These are phyloP conservation scores for Theobroma cacao DNA, from an alignment of 345 rosid species.

Conservation along the genomic window DNA sequence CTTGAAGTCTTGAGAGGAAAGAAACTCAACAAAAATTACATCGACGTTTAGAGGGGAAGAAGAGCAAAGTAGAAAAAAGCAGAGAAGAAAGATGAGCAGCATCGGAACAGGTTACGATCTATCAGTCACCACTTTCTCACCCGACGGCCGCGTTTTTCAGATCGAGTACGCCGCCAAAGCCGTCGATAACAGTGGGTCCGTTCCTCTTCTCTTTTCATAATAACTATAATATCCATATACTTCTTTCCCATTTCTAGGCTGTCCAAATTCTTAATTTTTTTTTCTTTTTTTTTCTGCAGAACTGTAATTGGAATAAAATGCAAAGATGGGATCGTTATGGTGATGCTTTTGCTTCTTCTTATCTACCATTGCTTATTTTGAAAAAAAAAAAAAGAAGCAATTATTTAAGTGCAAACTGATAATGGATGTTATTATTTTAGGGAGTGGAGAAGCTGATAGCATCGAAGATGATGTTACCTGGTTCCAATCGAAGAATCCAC, in stretches of 20 bases:
- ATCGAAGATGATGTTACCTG: conserved; percentile 97
- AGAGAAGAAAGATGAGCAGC: conserved; percentile 65
- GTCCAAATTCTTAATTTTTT: neutral
- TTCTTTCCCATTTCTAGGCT: neutral
- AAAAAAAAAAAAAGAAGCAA: neutral
- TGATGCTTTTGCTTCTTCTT: conserved; percentile 14
- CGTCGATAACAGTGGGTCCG: conserved; percentile 97
- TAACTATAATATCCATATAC: neutral
- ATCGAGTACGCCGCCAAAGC: conserved; percentile 99
- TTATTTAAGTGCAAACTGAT: neutral
- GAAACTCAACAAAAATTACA: neutral
- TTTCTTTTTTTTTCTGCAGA: conserved; percentile 32
- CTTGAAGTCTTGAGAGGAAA: neutral
- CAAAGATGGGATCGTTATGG: conserved; percentile 97
- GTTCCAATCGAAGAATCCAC: conserved; percentile 93
- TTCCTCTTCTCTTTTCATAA: neutral
- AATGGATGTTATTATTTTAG: conserved; percentile 29
- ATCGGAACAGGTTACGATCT: conserved; percentile 99
- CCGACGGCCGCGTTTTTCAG: conserved; percentile 99
- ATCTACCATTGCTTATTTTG: neutral
- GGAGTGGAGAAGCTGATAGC: conserved; percentile 99
- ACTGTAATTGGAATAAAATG: conserved; percentile 97
- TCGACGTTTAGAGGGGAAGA: too few relatives aligned
- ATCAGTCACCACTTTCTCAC: conserved; percentile 98
- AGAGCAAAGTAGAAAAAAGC: neutral